phyloP scores from a whole-genome alignment of 345 rosid species.

The Eucalyptus regnans region DNA sequence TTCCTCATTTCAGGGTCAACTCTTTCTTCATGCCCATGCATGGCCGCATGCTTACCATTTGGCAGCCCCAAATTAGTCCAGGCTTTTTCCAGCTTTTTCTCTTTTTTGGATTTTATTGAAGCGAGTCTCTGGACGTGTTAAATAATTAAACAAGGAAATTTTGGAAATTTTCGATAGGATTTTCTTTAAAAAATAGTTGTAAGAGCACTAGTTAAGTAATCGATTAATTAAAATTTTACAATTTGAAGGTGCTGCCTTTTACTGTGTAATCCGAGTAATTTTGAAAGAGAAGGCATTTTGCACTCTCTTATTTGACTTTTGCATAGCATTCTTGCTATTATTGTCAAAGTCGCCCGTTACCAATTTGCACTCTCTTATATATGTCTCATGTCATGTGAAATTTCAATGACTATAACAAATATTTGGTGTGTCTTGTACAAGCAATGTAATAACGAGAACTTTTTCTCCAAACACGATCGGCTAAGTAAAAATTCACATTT shows the following conservation, averaged over 20 bases:
- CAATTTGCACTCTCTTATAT: not conserved
- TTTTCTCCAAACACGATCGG: not conserved
- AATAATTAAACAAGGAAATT: not conserved
- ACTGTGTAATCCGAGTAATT: not conserved
- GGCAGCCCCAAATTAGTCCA: not conserved
- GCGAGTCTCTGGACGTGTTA: not conserved
- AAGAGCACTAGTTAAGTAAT: not conserved
- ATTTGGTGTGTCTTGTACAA: not conserved
- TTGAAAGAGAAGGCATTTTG: not conserved
- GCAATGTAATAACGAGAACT: not conserved
- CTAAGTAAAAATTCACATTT: not conserved
- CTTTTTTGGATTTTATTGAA: not conserved
- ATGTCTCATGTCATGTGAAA: not conserved
- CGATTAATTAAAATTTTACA: not conserved
- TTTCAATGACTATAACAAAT: not conserved
- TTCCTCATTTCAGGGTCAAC: not conserved
- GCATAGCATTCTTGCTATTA: not conserved
- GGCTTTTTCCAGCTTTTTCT: not conserved
- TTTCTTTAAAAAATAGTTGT: not conserved
- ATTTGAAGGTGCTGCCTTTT: not conserved
- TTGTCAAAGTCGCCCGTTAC: not conserved
- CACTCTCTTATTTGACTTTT: not conserved
- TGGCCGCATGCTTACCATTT: not conserved
- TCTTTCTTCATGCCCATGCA: not conserved
- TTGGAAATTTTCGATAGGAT: not conserved